Evolutionary conservation across 768 basidiomycete species (phyloP).

Genomic region (Boletus reticuloceps): DNA sequence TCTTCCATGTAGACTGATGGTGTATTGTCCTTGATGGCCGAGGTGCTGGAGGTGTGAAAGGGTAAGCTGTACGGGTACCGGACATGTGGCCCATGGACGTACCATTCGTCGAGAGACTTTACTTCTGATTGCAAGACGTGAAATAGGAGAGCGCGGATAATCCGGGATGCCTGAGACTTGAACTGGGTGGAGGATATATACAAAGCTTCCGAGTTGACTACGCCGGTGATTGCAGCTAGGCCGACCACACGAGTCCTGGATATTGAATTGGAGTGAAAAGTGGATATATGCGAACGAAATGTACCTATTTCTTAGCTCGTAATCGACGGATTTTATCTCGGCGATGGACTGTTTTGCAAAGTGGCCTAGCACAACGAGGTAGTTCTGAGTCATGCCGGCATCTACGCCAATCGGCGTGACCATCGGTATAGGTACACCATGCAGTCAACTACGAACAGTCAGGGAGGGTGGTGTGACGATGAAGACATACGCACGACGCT

Average conservation of each 20-base stretch:
- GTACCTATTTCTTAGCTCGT: slow-evolving; percentile 74
- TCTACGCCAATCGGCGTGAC: slow-evolving; percentile 80
- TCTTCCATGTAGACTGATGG: slow-evolving; percentile 80
- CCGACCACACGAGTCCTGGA: slow-evolving; percentile 81
- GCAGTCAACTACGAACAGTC: slow-evolving; percentile 67
- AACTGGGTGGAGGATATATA: slow-evolving; percentile 74
- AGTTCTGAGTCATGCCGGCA: slow-evolving; percentile 61
- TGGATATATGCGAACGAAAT: background rate
- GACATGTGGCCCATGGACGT: background rate
- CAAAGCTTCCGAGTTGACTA: slow-evolving; percentile 80
- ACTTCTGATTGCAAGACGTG: slow-evolving; percentile 66
- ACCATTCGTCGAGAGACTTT: slow-evolving; percentile 67
- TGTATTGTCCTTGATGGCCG: slow-evolving; percentile 63
- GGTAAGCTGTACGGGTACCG: background rate
- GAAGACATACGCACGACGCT: slow-evolving; percentile 59
- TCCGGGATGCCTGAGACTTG: slow-evolving; percentile 61
- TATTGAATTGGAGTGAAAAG: background rate
- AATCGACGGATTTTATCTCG: slow-evolving; percentile 49
- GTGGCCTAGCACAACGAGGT: slow-evolving; percentile 61
- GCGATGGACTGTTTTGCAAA: slow-evolving; percentile 63
- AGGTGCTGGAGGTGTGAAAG: slow-evolving; percentile 40
- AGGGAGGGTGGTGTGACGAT: background rate
- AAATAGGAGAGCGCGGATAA: slow-evolving; percentile 69
- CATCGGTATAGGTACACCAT: slow-evolving; percentile 91
- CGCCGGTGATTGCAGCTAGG: slow-evolving; percentile 76